Evolutionary conservation across 352 stramenopile species (phyloP).

Genomic region (Pythium volutum): DNA sequence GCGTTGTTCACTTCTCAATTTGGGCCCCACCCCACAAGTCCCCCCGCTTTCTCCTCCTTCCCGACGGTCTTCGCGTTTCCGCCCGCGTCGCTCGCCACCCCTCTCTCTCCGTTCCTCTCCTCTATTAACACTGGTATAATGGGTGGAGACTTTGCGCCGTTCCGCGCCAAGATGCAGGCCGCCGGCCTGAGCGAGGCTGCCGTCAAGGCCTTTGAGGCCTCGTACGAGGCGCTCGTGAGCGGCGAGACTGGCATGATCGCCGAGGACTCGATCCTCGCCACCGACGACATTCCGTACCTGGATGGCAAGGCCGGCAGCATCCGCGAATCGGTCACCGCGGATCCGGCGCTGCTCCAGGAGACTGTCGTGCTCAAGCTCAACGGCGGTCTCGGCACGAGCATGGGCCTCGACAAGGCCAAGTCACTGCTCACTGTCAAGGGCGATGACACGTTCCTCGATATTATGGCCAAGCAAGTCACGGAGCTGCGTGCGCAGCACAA

Average conservation of each 20-base stretch:
- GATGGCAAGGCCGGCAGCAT: slow-evolving; percentile 77
- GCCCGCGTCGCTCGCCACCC: slow-evolving; percentile 12
- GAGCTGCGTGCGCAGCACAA: slow-evolving; percentile 93
- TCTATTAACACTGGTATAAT: slow-evolving; percentile 31
- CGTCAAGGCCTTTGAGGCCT: slow-evolving; percentile 98
- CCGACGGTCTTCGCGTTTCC: slow-evolving; percentile 18
- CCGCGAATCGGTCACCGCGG: slow-evolving; percentile 66
- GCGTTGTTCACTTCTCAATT: slow-evolving; percentile 24
- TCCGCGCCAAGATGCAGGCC: slow-evolving; percentile 95
- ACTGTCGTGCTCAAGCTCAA: slow-evolving; percentile 89
- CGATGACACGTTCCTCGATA: slow-evolving; percentile 92
- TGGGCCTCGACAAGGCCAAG: slow-evolving; percentile 95
- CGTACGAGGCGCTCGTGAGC: slow-evolving; percentile 94
- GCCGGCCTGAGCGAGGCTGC: slow-evolving; percentile 93
- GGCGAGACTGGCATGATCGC: slow-evolving; percentile 96
- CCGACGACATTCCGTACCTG: slow-evolving; percentile 74
- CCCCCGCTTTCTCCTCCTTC: neutral
- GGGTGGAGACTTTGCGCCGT: slow-evolving; percentile 63
- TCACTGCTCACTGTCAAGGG: slow-evolving; percentile 92
- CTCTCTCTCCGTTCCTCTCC: slow-evolving; percentile 1
- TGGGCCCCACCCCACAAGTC: slow-evolving; percentile 16
- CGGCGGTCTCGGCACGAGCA: slow-evolving; percentile 82
- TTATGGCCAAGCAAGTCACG: slow-evolving; percentile 91
- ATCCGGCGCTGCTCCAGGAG: slow-evolving; percentile 74
- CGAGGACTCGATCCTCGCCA: slow-evolving; percentile 91